Evolutionary conservation across 768 basidiomycete genomes (phyloP).

Genomic region (Dictyophora rubrovolvata): DNA sequence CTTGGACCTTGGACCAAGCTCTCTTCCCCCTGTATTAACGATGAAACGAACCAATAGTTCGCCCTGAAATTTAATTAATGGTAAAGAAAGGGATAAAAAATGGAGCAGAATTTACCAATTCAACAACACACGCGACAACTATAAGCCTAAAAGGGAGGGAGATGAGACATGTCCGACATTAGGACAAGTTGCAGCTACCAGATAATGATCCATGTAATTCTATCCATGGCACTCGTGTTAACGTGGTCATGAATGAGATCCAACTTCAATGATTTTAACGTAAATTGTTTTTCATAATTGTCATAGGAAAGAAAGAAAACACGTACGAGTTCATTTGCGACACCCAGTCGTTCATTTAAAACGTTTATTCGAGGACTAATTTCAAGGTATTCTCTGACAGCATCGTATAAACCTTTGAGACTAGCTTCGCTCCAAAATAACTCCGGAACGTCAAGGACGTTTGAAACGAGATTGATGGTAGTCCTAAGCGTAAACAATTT

Average conservation of each 20-base stretch:
- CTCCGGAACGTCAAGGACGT: slow-evolving; percentile 88
- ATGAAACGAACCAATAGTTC: slow-evolving; percentile 70
- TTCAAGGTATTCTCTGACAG: slow-evolving; percentile 92
- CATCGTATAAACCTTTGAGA: slow-evolving; percentile 80
- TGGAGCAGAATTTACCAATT: slow-evolving; percentile 42
- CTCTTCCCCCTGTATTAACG: slow-evolving; percentile 38
- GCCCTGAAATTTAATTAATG: slow-evolving; percentile 34
- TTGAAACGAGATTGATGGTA: slow-evolving; percentile 85
- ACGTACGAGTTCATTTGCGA: slow-evolving; percentile 82
- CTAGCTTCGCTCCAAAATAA: slow-evolving; percentile 94
- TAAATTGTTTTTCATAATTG: not conserved
- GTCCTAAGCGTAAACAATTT: slow-evolving; percentile 77
- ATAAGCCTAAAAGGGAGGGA: slow-evolving; percentile 56
- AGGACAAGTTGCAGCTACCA: slow-evolving; percentile 39
- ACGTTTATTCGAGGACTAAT: slow-evolving; percentile 74
- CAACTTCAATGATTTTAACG: slow-evolving; percentile 38
- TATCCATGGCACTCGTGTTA: slow-evolving; percentile 81
- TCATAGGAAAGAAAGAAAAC: not conserved
- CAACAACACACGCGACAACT: slow-evolving; percentile 81
- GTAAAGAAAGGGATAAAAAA: not conserved
- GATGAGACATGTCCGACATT: slow-evolving; percentile 13
- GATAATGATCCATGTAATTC: slow-evolving; percentile 77
- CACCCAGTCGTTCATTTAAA: slow-evolving; percentile 79
- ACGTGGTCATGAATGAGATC: slow-evolving; percentile 91
- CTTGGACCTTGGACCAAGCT: not conserved